Base-by-base conservation (phyloP, 2,329 filamentous ascomycete genomes). In the Aureobasidium mangrovei region DNA sequence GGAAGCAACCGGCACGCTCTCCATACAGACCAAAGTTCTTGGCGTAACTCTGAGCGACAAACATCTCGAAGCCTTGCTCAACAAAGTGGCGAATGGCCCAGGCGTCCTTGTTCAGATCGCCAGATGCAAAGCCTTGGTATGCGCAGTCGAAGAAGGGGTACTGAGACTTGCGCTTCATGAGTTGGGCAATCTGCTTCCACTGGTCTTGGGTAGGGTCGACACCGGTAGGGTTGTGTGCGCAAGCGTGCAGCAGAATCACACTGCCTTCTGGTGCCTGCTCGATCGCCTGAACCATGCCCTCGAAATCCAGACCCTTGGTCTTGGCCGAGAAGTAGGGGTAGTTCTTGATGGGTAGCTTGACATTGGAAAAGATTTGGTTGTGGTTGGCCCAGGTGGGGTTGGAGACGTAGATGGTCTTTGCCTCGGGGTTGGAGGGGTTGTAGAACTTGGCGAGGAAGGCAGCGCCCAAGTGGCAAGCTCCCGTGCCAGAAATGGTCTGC, bases 111-210 rank as follows among this genome's bases (percentile, higher is more conserved):
- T 80, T 77, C 24, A 97, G 81, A 69, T 94, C 84, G 56, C 93
- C 93, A 0, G 93, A 95, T 3, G 93, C 93, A 69, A 98, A 98
- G 55, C 93, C 91, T 73, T 97, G 93, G 77, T 98, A 98, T 55
- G 93, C 93, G 60, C 83, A 88, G 77, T 98, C 93, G 74, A 98
- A 97, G 81, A 98, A 97, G 64, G 93, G 91, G 75, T 98, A 95
- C 72, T 94, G 91, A 60, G 81, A 81, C 73, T 86, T 89, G 65
- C 81, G 71, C 64, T 80, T 81, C 71, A 97, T 83, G 42, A 95
- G 71, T 41, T 77, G 71, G 51, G 91, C 90, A 58, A 98, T 83
- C 73, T 94, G 81, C 70, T 86, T 88, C 93, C 93, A 98, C 75
- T 98, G 93, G 53, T 91, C 88, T 61, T 86, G 78, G 24, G 91